Conservation (phyloP, 192 early-diverging fungal species). For the Coemansia sp. region DNA sequence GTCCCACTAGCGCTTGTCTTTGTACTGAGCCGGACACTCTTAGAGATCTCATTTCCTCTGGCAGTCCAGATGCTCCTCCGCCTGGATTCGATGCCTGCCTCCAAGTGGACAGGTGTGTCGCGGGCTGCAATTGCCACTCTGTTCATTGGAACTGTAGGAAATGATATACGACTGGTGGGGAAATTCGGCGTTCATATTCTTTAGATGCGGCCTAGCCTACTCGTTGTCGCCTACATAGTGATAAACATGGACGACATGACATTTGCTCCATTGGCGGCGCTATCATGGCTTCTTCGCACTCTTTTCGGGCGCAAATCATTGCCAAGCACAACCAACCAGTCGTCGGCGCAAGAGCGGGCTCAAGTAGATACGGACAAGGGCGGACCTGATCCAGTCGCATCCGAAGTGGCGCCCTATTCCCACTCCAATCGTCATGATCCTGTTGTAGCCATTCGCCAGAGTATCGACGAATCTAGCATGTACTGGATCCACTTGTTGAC, state of each 20-base stretch:
- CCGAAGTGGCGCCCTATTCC: background rate
- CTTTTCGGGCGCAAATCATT: background rate
- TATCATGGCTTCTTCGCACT: background rate
- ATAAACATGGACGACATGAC: background rate
- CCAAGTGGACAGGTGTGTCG: background rate
- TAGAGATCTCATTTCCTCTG: background rate
- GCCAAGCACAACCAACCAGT: background rate
- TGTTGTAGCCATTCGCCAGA: slow-evolving; percentile 1
- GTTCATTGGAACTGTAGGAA: background rate
- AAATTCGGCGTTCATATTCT: too few relatives aligned
- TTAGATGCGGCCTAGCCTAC: too few relatives aligned
- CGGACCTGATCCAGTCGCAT: background rate
- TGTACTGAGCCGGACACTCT: background rate
- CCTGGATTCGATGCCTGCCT: background rate
- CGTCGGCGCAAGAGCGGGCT: background rate
- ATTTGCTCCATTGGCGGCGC: background rate
- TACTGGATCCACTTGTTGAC: slow-evolving; percentile 6
- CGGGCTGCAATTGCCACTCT: background rate
- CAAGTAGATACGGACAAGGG: background rate
- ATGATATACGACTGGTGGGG: too few relatives aligned
- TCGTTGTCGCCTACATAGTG: background rate
- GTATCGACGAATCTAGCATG: slow-evolving; percentile 8
- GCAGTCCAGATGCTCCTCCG: background rate
- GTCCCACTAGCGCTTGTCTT: slow-evolving; percentile 7
- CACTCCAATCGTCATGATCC: slow-evolving; percentile 1